Conservation (phyloP, 495 filamentous ascomycete species). For the Tuber indicum region DNA sequence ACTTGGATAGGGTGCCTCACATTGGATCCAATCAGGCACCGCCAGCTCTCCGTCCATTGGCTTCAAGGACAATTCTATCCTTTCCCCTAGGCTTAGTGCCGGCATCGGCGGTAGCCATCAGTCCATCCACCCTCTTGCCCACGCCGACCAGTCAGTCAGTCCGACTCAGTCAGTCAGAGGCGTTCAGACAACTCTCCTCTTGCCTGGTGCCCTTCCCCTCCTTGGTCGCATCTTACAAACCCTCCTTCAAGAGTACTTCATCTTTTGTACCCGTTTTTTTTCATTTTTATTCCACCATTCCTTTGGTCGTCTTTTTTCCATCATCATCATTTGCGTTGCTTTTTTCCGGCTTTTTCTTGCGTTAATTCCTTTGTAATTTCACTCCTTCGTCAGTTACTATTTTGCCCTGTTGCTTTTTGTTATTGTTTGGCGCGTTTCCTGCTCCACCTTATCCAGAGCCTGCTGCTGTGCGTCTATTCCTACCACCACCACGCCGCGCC, state of each 20-base stretch:
- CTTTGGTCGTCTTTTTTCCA: background rate
- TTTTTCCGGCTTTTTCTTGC: background rate
- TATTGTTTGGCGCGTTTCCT: conserved; percentile 2
- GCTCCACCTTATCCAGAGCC: background rate
- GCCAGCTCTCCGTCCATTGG: conserved; percentile 30
- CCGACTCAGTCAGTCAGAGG: background rate
- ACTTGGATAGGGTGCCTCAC: background rate
- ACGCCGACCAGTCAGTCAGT: conserved; percentile 17
- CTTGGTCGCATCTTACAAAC: background rate
- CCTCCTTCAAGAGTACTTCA: background rate
- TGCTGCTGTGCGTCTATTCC: background rate
- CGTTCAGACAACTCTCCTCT: conserved; percentile 16
- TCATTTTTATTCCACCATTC: background rate
- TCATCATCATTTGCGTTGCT: background rate
- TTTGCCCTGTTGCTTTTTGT: background rate
- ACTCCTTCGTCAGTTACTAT: background rate
- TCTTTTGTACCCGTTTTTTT: background rate
- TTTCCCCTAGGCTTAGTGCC: background rate
- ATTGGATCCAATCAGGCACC: conserved; percentile 33
- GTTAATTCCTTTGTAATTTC: background rate
- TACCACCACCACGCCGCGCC: background rate
- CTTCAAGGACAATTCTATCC: background rate
- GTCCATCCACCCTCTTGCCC: conserved; percentile 11
- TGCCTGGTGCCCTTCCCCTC: background rate
- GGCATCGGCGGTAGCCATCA: conserved; percentile 29